phyloP scores from a whole-genome alignment of 345 rosid species.

The Euclidium syriacum region DNA sequence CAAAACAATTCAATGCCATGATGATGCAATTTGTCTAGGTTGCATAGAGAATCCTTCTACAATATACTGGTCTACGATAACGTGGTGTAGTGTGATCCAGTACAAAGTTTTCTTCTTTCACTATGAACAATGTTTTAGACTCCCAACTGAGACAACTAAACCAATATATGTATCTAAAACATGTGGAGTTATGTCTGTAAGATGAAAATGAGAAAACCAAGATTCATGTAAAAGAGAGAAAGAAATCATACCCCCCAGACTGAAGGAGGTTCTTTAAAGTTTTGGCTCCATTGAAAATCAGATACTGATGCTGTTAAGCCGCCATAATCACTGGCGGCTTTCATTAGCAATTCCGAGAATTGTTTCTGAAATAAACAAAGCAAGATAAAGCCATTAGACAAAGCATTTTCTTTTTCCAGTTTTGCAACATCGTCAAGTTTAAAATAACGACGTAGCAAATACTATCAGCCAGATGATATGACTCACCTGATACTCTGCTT shows the following conservation, averaged over 20 bases:
- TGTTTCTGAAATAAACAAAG: slow-evolving; percentile 67
- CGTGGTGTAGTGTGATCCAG: neutral
- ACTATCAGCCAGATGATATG: neutral
- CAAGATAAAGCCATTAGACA: slow-evolving; percentile 10
- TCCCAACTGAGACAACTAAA: neutral
- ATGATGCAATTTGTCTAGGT: no score
- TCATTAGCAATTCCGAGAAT: slow-evolving; percentile 93
- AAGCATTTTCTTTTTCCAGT: neutral
- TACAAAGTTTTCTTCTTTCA: neutral
- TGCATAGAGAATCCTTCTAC: no score
- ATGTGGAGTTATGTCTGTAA: neutral
- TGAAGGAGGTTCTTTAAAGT: slow-evolving; percentile 94
- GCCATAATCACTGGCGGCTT: slow-evolving; percentile 97
- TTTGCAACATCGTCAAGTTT: neutral
- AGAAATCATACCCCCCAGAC: slow-evolving; percentile 92
- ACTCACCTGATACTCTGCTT: slow-evolving; percentile 96
- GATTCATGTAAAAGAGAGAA: slow-evolving; percentile 14
- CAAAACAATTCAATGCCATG: neutral
- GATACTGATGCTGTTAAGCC: slow-evolving; percentile 84
- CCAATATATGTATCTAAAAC: neutral
- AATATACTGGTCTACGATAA: no score
- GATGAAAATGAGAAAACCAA: neutral
- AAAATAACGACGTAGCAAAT: neutral
- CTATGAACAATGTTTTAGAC: neutral
- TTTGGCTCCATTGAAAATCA: slow-evolving; percentile 97